A percentile compares a stretch with the other conserved stretches of the same genome.
Conservation (phyloP, 192 early-diverging fungal genomes). For the Coemansia sp. region DNA sequence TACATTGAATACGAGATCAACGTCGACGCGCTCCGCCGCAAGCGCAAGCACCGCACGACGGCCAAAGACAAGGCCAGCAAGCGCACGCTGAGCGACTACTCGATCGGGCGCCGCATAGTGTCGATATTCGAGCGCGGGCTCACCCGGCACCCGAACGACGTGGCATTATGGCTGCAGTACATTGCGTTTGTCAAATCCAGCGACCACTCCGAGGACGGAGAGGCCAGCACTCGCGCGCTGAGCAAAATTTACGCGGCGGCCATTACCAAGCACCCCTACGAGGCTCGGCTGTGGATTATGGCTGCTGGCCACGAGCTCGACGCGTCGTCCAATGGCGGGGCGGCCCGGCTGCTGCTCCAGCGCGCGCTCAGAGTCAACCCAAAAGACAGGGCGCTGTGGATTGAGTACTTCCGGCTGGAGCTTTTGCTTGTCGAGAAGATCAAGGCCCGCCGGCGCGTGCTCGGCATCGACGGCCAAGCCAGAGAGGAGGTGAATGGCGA, state of each 20-base stretch:
- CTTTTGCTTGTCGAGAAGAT: conserved; percentile 87
- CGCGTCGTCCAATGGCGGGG: conserved; percentile 75
- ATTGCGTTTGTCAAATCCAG: conserved; percentile 75
- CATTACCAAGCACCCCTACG: conserved; percentile 83
- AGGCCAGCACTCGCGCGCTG: conserved; percentile 59
- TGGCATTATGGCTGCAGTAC: conserved; percentile 89
- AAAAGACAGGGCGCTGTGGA: conserved; percentile 74
- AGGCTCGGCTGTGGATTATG: conserved; percentile 85
- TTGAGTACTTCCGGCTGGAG: conserved; percentile 94
- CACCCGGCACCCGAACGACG: conserved; percentile 76
- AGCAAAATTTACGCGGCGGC: conserved; percentile 79
- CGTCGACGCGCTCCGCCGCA: conserved; percentile 79
- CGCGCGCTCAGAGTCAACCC: conserved; percentile 84
- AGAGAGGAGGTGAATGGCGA: conserved; percentile 35
- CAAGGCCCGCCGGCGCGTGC: conserved; percentile 73
- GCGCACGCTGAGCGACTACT: conserved; percentile 74
- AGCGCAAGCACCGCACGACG: conserved; percentile 65
- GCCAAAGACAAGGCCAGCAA: conserved; percentile 43
- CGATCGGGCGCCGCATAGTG: conserved; percentile 74
- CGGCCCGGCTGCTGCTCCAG: conserved; percentile 82
- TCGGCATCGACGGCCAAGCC: conserved; percentile 64
- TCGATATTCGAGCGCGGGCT: conserved; percentile 79
- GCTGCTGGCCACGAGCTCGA: conserved; percentile 91
- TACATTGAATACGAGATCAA: conserved; percentile 97
- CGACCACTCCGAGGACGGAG: conserved; percentile 17